Evolutionary conservation across 345 rosid genomes (phyloP).

Genomic region (Gossypium bickii): DNA sequence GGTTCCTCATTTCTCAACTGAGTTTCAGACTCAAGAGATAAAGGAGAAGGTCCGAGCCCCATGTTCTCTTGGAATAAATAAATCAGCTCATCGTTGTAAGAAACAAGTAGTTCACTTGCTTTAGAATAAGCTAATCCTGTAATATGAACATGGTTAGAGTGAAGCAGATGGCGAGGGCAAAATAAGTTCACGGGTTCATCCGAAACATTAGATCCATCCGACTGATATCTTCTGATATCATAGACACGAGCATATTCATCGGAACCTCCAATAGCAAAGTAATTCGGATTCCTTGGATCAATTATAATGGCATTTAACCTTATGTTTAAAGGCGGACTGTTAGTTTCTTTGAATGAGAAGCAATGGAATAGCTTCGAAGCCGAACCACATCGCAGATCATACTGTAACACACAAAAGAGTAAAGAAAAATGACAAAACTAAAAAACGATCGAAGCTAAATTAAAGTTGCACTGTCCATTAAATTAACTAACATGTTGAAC

Average conservation of each 20-base stretch:
- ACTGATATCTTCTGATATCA: background rate
- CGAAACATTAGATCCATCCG: background rate
- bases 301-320: background rate
- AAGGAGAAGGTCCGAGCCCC: background rate
- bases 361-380: background rate
- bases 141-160: background rate
- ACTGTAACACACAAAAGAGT: background rate
- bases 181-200: background rate
- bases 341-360: background rate
- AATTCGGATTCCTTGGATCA: background rate
- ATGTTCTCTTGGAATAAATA: background rate
- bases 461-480: background rate
- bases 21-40: background rate
- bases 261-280: background rate
- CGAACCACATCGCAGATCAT: slow-evolving; percentile 1
- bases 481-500: background rate
- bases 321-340: background rate
- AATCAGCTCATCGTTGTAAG: background rate
- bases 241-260: background rate
- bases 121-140: background rate
- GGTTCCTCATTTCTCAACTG: background rate
- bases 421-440: background rate
- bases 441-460: background rate
- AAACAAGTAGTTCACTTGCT: background rate
- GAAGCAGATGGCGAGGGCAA: background rate